Percentiles rank a stretch among this genome's conserved stretches.
Conservation (phyloP, 805 yeast genomes). For the Vanderwaltozyma polyspora region DNA sequence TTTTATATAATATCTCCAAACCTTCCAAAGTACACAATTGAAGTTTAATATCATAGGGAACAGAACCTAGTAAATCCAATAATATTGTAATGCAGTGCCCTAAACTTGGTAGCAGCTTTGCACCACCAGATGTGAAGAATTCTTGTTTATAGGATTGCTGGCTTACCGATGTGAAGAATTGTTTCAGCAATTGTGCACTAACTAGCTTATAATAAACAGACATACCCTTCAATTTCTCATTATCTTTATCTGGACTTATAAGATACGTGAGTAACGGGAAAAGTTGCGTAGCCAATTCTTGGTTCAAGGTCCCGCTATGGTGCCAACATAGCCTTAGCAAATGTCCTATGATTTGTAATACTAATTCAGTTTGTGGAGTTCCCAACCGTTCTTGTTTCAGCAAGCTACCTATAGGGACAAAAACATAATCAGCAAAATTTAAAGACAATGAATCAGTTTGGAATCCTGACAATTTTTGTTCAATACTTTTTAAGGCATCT, state of each 20-base stretch:
- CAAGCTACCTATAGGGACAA: conserved; percentile 47
- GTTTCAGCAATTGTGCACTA: conserved; percentile 26
- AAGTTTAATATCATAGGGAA: conserved; percentile 16
- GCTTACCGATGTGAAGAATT: conserved; percentile 25
- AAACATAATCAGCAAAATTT: conserved; percentile 48
- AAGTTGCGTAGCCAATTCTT: conserved; percentile 33
- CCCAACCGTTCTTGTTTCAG: conserved; percentile 38
- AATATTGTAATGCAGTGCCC: conserved; percentile 39
- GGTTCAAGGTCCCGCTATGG: conserved; percentile 26
- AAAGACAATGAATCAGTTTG: conserved; percentile 21
- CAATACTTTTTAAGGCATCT: conserved; percentile 27
- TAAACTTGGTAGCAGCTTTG: conserved; percentile 31
- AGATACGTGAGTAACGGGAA: conserved; percentile 36
- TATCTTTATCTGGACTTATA: conserved; percentile 26
- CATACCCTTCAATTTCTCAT: conserved; percentile 13
- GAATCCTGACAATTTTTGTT: conserved; percentile 12
- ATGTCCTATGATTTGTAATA: conserved; percentile 34
- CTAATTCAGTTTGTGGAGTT: conserved; percentile 35
- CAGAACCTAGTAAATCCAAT: conserved; percentile 26
- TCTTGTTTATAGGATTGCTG: conserved; percentile 16
- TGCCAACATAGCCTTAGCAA: conserved; percentile 42
- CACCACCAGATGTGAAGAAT: conserved; percentile 11
- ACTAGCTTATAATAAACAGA: conserved; percentile 30
- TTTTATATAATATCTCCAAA: conserved; percentile 26
- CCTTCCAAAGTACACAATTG: conserved; percentile 28